Conservation (phyloP, 306 rosid species). For the Geum urbanum region DNA sequence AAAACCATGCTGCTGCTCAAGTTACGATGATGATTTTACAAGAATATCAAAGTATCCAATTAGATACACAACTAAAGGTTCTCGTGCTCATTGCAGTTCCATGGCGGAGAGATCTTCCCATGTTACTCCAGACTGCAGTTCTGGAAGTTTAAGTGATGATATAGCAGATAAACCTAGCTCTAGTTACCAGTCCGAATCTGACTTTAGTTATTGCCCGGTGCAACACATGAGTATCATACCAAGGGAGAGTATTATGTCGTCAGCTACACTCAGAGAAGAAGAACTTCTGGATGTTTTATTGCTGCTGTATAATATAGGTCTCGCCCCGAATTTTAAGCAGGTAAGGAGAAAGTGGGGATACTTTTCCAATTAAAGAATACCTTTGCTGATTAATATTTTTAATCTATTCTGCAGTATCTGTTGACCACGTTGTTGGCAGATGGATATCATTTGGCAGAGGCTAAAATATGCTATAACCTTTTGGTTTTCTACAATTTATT, state of each 20-base stretch:
- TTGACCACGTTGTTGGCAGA: neutral
- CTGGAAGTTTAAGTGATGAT: slow-evolving; percentile 75
- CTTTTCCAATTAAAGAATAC: neutral
- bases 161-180: slow-evolving; percentile 87
- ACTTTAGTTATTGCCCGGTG: slow-evolving; percentile 50
- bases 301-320: slow-evolving; percentile 85
- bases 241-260: slow-evolving; percentile 60
- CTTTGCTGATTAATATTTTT: neutral
- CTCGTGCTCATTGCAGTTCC: slow-evolving; percentile 57
- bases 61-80: slow-evolving; percentile 54
- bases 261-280: slow-evolving; percentile 73
- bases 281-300: slow-evolving; percentile 81
- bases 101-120: slow-evolving; percentile 82
- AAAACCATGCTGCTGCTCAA: slow-evolving; percentile 94
- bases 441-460: neutral
- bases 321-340: slow-evolving; percentile 90
- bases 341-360: slow-evolving; percentile 34
- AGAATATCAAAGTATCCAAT: slow-evolving; percentile 66
- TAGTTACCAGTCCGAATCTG: slow-evolving; percentile 79
- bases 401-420: neutral
- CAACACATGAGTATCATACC: slow-evolving; percentile 57
- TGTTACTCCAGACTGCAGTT: slow-evolving; percentile 78
- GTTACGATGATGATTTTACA: slow-evolving; percentile 62
- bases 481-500: neutral
- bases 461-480: neutral